Base-by-base conservation (phyloP, 129 eudicot genomes). In the Smallanthus sonchifolius region DNA sequence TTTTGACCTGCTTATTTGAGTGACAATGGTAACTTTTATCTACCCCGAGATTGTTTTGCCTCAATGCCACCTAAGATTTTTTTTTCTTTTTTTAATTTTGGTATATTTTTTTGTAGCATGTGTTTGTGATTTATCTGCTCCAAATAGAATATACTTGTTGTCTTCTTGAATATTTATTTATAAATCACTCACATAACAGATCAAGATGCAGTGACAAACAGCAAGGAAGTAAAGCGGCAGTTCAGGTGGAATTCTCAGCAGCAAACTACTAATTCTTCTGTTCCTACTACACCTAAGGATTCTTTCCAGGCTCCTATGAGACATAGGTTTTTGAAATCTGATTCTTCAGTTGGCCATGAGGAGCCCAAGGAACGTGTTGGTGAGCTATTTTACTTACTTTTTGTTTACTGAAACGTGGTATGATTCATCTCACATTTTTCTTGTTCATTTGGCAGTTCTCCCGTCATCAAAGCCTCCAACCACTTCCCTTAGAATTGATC, bases 361-460 rank as follows among this genome's bases (percentile, higher is more conserved):
- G 65, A 81, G 39, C 87, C 81, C 10, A 89, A 86, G 79, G 89
- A 89, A 62, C 95, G 87, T 68, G 75, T 77, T 74, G 95, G 95
- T 89, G 62, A 76, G 95, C 71, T 7, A 9, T 38, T 15, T 69
- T 32, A 11, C 56, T 47, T 61, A 34, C 16, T 14, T 35, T 51
- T 20, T 15, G 4, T 54, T 35, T 40, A 16, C 52, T 64, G 54
- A 55, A 52, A 72, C 65, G 47, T 47, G 44, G 60, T 32, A 71
- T 13, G 4, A 5, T 20, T 66, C 6, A 38, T 39, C 62, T 28
- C 30, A 60, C 35, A 43, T 51, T 45, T 42, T 37, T 15, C 19
- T 54, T 48, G 8, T 15, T 69, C 4, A 48, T 74, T 69, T 78
- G 76, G 74, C 88, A 88, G 94, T 88, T 62, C 95, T 91, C 7